phyloP scores from a whole-genome alignment of 371 early-diverging fungal species.

The Saksenaea vasiformis region DNA sequence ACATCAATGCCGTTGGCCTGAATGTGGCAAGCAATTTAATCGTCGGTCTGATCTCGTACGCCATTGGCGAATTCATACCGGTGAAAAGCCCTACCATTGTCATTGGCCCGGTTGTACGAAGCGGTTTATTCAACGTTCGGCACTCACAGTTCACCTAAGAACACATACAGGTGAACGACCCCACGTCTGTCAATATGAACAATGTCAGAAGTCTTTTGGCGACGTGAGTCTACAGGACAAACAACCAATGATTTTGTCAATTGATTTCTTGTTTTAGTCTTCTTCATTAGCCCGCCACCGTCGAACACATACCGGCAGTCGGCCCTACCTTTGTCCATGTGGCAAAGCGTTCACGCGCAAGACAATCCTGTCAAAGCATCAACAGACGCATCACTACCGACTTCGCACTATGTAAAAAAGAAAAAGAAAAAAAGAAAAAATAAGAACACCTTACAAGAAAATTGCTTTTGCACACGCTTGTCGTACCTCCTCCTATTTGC shows the following conservation, averaged over 20 bases:
- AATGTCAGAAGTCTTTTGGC: constrained; percentile 61
- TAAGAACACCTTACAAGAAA: background rate
- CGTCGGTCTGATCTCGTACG: constrained; percentile 24
- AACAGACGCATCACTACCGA: constrained; percentile 5
- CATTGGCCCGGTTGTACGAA: constrained; percentile 32
- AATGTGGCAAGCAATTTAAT: constrained; percentile 15
- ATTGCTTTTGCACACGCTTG: no score
- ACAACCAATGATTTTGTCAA: no score
- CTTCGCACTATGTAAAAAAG: background rate
- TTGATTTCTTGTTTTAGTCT: constrained; percentile 11
- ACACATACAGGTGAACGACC: constrained; percentile 84
- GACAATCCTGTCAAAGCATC: constrained; percentile 18
- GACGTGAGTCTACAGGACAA: constrained; percentile 14
- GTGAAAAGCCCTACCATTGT: constrained; percentile 19
- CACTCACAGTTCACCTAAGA: constrained; percentile 77
- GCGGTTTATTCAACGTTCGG: constrained; percentile 79
- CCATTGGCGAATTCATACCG: constrained; percentile 20
- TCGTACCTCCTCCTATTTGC: background rate
- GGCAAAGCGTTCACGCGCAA: constrained; percentile 20
- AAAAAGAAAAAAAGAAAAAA: background rate
- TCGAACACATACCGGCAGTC: constrained; percentile 29
- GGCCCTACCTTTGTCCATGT: constrained; percentile 24
- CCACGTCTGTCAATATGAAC: constrained; percentile 67
- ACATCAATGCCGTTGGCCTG: constrained; percentile 15
- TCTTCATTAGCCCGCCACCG: constrained; percentile 28